Conservation (phyloP, 441 rosid genomes). For the Brassica balearica region DNA sequence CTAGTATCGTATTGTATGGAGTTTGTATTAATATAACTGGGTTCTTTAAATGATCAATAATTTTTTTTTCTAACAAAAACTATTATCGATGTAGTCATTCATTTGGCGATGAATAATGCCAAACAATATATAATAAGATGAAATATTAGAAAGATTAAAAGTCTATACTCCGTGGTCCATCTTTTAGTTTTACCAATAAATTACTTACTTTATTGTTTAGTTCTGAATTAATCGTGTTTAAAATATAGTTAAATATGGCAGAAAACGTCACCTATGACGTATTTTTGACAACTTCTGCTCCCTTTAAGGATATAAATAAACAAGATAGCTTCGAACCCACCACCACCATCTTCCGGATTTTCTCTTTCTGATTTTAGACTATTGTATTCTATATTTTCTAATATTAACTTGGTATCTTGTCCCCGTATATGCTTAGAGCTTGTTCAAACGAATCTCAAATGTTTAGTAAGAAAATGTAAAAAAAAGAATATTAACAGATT, state of each 20-base stretch:
- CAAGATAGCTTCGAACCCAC: conserved; percentile 52
- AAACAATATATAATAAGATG: background rate
- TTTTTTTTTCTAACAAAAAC: background rate
- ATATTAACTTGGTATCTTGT: conserved; percentile 35
- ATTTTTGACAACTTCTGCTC: conserved; percentile 39
- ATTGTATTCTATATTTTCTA: conserved; percentile 6
- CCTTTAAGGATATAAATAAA: conserved; percentile 46
- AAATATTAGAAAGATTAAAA: conserved; percentile 19
- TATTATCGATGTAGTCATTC: conserved; percentile 10
- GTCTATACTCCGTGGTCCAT: conserved; percentile 22
- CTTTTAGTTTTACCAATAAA: conserved; percentile 4
- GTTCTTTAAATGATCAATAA: background rate
- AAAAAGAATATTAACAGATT: background rate
- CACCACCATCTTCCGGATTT: conserved; percentile 44
- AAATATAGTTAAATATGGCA: background rate
- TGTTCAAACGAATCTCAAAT: conserved; percentile 29
- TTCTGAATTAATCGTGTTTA: conserved; percentile 19
- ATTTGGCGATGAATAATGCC: conserved; percentile 40
- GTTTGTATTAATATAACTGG: background rate
- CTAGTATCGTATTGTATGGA: background rate
- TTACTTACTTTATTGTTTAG: background rate
- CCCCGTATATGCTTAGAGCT: conserved; percentile 38
- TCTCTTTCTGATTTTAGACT: conserved; percentile 14
- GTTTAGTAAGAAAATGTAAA: conserved; percentile 17
- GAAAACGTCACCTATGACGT: conserved; percentile 38